Evolutionary conservation across 2,329 filamentous ascomycete species (phyloP), one percentile per base, ranked within the genome.

Genomic region (Monosporascus sp.): DNA sequence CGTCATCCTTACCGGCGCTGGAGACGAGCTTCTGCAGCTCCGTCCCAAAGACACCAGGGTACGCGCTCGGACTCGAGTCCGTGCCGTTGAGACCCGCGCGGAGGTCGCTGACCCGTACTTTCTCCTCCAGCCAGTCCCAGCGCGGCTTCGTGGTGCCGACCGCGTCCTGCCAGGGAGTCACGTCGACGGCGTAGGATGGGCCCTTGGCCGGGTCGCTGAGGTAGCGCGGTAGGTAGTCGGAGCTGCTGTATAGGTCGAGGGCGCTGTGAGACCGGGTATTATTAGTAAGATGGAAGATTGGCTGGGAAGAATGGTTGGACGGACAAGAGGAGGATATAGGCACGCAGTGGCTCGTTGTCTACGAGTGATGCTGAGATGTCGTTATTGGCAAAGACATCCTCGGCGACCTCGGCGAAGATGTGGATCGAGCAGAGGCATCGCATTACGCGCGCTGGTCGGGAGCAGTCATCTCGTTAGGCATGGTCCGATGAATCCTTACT

Each of bases 81-180:
- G 56, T 46, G 14, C 45, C 50, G 18, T 49, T 57, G 5, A 46
- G 53, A 8, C 54, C 54, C 7, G 8, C 38, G 8, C 28, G 40
- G 9, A 60, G 20, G 18, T 50, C 31, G 4, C 53, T 31, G 4
- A 55, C 40, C 7, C 31, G 22, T 17, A 53, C 43, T 11, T 47
- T 61, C 55, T 70, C 67, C 49, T 70, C 69, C 15, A 72, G 54
- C 69, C 69, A 72, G 28, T 69, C 63, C 69, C 69, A 72, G 35
- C 68, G 57, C 5, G 68, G 49, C 48, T 65, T 63, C 6, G 44
- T 51, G 3, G 64, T 67, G 2, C 58, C 60, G 3, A 67, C 50
- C 7, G 66, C 68, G 26, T 64, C 62, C 43, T 71, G 68, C 54
- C 62, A 70, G 3, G 69, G 54, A 1, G 68, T 70, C 11, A 60